Evolutionary conservation across 2,329 filamentous ascomycete genomes (phyloP), one percentile per base, ranked within the genome.

Genomic region (Metarhizium guizhouense): DNA sequence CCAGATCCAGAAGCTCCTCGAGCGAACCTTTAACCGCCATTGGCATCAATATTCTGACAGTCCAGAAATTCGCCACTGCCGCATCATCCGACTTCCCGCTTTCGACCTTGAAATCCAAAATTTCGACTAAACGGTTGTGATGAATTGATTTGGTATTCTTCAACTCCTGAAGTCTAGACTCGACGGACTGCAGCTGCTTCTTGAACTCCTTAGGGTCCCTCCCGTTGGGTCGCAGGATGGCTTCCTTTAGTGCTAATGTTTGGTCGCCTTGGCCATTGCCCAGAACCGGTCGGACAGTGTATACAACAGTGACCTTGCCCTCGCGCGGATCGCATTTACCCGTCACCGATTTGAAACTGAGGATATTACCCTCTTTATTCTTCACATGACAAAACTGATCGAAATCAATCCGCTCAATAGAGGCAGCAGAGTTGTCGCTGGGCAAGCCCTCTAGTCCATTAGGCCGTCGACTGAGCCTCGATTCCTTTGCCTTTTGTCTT

Each of bases 51-150:
- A 94, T 77, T 61, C 83, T 87, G 54, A 95, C 80, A 32, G 84
- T 86, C 87, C 90, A 95, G 57, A 69, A 55, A 62, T 74, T 64
- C 59, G 67, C 54, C 20, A 62, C 58, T 8, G 64, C 60, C 13
- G 68, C 67, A 52, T 78, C 72, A 43, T 72, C 67, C 16, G 73
- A 70, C 51, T 64, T 72, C 60, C 72, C 73, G 47, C 80, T 75
- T 65, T 87, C 78, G 58, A 96, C 87, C 62, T 88, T 90, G 72
- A 91, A 95, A 58, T 92, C 90, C 56, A 95, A 76, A 42, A 97
- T 77, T 52, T 88, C 84, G 47, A 94, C 79, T 13, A 97, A 73
- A 64, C 91, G 90, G 29, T 83, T 79, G 67, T 96, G 90, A 4
- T 83, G 81, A 43, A 94, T 74, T 61, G 81, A 82, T 67, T 89